Evolutionary conservation across 75 land plant genomes (phyloP).

Genomic region (Cupressus sempervirens): DNA sequence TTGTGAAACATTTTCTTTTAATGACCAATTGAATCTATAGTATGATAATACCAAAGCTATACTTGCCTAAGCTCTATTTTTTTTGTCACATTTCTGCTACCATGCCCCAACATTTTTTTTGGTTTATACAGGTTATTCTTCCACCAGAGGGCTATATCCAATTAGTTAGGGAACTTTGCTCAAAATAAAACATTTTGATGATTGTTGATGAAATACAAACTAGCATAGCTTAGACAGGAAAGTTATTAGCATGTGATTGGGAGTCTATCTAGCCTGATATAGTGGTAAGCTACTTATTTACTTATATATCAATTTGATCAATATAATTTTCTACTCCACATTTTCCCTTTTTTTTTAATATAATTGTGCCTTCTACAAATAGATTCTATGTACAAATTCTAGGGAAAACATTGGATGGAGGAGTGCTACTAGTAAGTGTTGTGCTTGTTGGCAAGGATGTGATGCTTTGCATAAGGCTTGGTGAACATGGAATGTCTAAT

Average conservation of each 20-base stretch:
- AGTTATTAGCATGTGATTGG: constrained; percentile 94
- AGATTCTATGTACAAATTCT: constrained; percentile 50
- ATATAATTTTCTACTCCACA: not conserved
- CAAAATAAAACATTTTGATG: constrained; percentile 83
- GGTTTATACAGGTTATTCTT: constrained; percentile 60
- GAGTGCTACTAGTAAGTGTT: constrained; percentile 96
- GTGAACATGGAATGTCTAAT: constrained; percentile 96
- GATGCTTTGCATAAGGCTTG: constrained; percentile 94
- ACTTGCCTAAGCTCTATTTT: not conserved
- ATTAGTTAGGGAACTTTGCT: constrained; percentile 82
- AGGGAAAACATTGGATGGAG: constrained; percentile 96
- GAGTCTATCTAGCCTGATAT: constrained; percentile 94
- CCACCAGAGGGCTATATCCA: constrained; percentile 96
- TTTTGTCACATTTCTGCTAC: not conserved
- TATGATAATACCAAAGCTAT: not conserved
- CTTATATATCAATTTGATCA: not conserved
- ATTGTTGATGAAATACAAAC: constrained; percentile 99
- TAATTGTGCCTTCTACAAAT: not conserved
- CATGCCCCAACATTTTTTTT: not conserved
- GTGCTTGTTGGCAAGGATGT: constrained; percentile 93
- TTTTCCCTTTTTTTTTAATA: not conserved
- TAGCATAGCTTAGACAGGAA: constrained; percentile 92
- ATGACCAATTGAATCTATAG: not conserved
- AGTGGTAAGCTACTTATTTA: constrained; percentile 70
- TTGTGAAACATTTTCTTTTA: not conserved